Conservation (phyloP, 169 alveolate species). For the Eimeria necatrix region DNA sequence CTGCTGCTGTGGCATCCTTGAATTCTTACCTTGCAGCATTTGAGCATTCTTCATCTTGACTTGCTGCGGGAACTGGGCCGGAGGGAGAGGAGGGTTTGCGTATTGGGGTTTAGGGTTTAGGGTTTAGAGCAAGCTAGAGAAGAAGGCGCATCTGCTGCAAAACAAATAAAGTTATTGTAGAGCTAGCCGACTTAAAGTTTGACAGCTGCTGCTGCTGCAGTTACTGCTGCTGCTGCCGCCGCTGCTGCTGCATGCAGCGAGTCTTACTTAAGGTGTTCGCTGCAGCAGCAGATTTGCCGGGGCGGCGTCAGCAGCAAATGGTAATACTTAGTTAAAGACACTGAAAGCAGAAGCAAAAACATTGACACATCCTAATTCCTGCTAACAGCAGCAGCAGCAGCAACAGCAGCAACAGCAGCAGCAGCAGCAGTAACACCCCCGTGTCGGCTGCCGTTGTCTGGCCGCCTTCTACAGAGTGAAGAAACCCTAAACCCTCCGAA, state of each 20-base stretch:
- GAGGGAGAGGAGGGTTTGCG: background rate
- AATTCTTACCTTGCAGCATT: conserved; percentile 7
- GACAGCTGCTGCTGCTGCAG: background rate
- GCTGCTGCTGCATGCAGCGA: background rate
- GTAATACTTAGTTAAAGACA: too few relatives aligned
- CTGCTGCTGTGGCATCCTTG: background rate
- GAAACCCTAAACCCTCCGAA: background rate
- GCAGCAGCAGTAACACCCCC: conserved; percentile 16
- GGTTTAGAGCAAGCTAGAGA: background rate
- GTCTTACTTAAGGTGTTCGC: background rate
- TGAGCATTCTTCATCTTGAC: conserved; percentile 1
- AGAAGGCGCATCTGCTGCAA: background rate
- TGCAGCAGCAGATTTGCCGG: background rate
- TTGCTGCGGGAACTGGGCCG: background rate
- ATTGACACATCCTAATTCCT: too few relatives aligned
- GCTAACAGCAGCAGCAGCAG: background rate
- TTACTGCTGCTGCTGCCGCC: background rate
- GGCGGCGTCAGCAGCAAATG: background rate
- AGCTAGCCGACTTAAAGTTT: background rate
- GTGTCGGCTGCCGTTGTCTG: conserved; percentile 5
- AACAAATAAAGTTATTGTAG: background rate
- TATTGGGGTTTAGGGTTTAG: background rate
- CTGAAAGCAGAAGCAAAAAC: too few relatives aligned
- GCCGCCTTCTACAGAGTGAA: background rate
- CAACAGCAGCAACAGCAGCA: background rate